Conservation (phyloP, 2,329 filamentous ascomycete species). For the Trichoderma aggressivum region DNA sequence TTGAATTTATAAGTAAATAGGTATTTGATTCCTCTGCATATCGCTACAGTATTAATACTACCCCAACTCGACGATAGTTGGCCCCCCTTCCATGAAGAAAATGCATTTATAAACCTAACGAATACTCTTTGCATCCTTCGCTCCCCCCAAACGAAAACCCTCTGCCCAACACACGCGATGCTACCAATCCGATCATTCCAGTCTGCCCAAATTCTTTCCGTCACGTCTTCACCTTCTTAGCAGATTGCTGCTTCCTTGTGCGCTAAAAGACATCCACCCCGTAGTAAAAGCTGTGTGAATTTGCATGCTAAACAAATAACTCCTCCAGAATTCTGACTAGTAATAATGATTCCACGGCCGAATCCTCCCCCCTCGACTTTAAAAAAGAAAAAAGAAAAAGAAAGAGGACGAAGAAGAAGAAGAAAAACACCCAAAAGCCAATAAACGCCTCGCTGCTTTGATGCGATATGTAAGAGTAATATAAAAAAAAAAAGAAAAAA, state of each 20-base stretch:
- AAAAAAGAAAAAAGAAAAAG: too few relatives aligned
- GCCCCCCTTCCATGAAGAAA: neutral
- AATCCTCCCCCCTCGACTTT: neutral
- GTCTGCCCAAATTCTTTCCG: neutral
- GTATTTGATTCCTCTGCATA: neutral
- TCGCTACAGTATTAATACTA: neutral
- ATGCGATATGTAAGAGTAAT: constrained; percentile 19
- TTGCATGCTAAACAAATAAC: neutral
- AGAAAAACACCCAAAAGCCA: neutral
- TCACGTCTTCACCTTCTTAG: neutral
- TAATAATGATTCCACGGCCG: constrained; percentile 1
- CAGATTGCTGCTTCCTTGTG: neutral
- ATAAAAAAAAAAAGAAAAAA: neutral
- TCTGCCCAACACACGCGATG: neutral
- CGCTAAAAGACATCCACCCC: neutral
- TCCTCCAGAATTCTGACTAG: neutral
- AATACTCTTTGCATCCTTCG: constrained; percentile 4
- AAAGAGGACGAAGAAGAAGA: neutral
- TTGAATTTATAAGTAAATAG: neutral
- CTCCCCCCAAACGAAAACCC: neutral
- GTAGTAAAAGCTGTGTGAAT: neutral
- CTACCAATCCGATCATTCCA: neutral
- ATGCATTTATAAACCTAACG: neutral
- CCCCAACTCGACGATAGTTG: neutral
- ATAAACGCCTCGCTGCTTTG: constrained; percentile 20